phyloP scores from a whole-genome alignment of 1,139 yeast genomes.

The Diutina sp. region DNA sequence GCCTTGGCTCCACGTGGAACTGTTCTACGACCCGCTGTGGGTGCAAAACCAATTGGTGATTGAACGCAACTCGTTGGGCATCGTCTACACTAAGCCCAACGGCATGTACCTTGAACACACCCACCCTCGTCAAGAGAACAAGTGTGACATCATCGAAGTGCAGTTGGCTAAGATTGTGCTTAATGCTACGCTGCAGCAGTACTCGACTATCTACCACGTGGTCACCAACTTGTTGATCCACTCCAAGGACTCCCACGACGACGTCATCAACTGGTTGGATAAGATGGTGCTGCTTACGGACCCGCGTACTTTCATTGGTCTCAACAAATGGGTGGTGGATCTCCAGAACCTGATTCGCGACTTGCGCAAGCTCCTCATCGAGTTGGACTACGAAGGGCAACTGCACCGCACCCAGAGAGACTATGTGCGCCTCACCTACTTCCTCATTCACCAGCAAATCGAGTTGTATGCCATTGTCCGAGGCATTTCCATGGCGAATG shows the following conservation, averaged over 20 bases:
- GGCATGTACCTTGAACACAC: conserved; percentile 18
- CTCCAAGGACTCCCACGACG: conserved; percentile 47
- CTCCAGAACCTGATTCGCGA: neutral
- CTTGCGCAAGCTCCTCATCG: neutral
- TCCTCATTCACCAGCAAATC: conserved; percentile 39
- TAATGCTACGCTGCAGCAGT: conserved; percentile 64
- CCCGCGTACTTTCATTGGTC: conserved; percentile 42
- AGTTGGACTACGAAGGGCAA: conserved; percentile 11
- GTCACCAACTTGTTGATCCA: conserved; percentile 55
- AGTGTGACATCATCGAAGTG: conserved; percentile 24
- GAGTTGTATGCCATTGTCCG: conserved; percentile 17
- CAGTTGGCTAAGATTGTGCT: conserved; percentile 62
- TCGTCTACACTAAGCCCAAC: conserved; percentile 58
- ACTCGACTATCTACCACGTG: conserved; percentile 51
- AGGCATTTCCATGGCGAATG: neutral
- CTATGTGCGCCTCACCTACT: conserved; percentile 36
- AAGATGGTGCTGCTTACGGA: conserved; percentile 61
- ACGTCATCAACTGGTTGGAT: conserved; percentile 46
- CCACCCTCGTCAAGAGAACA: conserved; percentile 5
- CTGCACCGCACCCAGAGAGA: conserved; percentile 9
- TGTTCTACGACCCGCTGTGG: conserved; percentile 56
- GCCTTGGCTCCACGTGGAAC: conserved; percentile 70
- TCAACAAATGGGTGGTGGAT: conserved; percentile 17
- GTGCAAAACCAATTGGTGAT: conserved; percentile 45
- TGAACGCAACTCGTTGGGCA: conserved; percentile 48